phyloP scores from a whole-genome alignment of 2,329 filamentous ascomycete genomes.

The Pseudocercospora pini-densiflorae region DNA sequence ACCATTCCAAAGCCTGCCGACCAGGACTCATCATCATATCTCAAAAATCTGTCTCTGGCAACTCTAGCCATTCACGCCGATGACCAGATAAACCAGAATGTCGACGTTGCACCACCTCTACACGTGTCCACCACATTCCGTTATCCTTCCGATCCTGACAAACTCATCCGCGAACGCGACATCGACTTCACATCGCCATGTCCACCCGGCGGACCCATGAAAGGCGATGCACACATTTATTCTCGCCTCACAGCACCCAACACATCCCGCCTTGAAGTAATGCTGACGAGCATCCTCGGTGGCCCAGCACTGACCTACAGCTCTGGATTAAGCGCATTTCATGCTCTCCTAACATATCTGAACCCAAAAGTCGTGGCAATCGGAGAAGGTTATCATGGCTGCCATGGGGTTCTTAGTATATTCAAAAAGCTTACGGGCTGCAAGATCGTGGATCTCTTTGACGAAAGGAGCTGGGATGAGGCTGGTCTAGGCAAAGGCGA shows the following conservation, averaged over 20 bases:
- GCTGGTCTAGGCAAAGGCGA: slow-evolving; percentile 74
- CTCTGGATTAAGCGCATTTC: slow-evolving; percentile 85
- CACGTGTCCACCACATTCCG: slow-evolving; percentile 92
- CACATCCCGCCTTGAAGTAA: slow-evolving; percentile 80
- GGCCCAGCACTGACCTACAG: slow-evolving; percentile 76
- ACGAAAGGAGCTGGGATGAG: slow-evolving; percentile 57
- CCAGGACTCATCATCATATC: slow-evolving; percentile 9
- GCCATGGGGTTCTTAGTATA: slow-evolving; percentile 79
- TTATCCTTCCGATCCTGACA: slow-evolving; percentile 72
- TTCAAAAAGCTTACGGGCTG: slow-evolving; percentile 77
- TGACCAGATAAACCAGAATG: slow-evolving; percentile 40
- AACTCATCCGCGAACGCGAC: slow-evolving; percentile 52
- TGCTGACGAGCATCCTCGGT: slow-evolving; percentile 74
- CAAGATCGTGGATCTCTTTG: slow-evolving; percentile 68
- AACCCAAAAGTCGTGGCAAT: slow-evolving; percentile 85
- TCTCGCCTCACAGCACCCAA: slow-evolving; percentile 80
- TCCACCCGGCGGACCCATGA: slow-evolving; percentile 45
- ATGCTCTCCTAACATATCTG: slow-evolving; percentile 81
- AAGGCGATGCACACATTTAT: slow-evolving; percentile 74
- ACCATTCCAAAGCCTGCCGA: slow-evolving; percentile 25
- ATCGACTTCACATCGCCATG: slow-evolving; percentile 28
- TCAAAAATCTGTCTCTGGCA: slow-evolving; percentile 33
- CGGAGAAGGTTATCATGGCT: slow-evolving; percentile 88
- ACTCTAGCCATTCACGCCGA: slow-evolving; percentile 42
- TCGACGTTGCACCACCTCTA: slow-evolving; percentile 84